Evolutionary conservation across 2,329 filamentous ascomycete species (phyloP), one percentile per base, ranked within the genome.

Genomic region (Fusarium sp.): DNA sequence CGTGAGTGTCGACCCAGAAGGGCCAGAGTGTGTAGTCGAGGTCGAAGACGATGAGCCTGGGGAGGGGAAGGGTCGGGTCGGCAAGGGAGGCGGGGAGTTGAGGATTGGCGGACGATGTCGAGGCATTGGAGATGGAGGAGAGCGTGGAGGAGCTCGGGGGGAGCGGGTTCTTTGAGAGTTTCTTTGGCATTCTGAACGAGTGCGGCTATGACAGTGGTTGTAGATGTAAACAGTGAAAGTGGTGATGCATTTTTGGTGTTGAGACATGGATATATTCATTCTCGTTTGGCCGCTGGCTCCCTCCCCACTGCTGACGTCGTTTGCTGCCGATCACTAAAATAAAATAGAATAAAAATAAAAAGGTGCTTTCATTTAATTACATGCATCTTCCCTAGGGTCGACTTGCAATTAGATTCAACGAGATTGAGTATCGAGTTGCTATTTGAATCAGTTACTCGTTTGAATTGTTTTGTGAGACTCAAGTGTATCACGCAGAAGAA

Each of bases 21-120:
- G 93, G 93, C 95, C 94, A 98, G n/a, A 98, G 83, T 0, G 95
- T 98, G 82, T 97, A 98, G 82, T 98, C 94, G 61, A 98, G 86
- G 75, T 98, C 95, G 78, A 98, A 97, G 63, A 95, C 91, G 69
- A 98, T 84, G 66, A 97, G 83, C 60, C 88, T 87, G 0, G 93
- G 93, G 2, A 97, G 84, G 0, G 92, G 91, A 0, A 87, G 84
- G 13, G 67, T 48, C 37, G 86, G 76, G 74, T 85, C 81, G 65
- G 73, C 70, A 33, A 85, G 79, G 66, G 80, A 78, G 19, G 72
- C 31, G 5, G 81, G 81, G 17, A 75, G 57, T n/a, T 33, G 31
- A 32, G 64, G 44, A 32, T 72, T 78, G 72, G 36, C 48, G 13
- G 61, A 33, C 10, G 27, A 78, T 75, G 58, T 77, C 73, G 66